Conservation (phyloP, 306 rosid species). For the Citrullus amarus region DNA sequence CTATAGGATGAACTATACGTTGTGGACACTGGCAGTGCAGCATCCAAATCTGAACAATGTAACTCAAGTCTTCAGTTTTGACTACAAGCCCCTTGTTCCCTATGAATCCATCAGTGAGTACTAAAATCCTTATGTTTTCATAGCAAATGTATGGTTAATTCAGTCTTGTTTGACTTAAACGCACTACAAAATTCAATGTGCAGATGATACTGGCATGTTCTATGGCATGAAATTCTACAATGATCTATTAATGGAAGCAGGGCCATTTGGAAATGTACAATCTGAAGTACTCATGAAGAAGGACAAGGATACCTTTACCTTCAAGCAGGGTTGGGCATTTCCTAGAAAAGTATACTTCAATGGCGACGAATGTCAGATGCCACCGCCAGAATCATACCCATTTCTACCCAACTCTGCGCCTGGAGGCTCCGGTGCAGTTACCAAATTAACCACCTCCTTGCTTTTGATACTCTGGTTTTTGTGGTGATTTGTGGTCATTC, state of each 20-base stretch:
- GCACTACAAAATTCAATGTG: slow-evolving; percentile 10
- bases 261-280: slow-evolving; percentile 75
- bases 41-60: slow-evolving; percentile 90
- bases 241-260: slow-evolving; percentile 82
- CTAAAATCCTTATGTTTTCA: neutral
- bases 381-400: slow-evolving; percentile 83
- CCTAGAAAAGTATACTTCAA: slow-evolving; percentile 88
- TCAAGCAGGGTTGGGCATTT: slow-evolving; percentile 91
- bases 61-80: slow-evolving; percentile 86
- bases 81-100: slow-evolving; percentile 73
- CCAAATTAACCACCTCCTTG: slow-evolving; percentile 13
- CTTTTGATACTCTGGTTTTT: slow-evolving; percentile 23
- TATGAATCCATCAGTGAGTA: slow-evolving; percentile 74
- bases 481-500: slow-evolving; percentile 10
- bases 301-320: slow-evolving; percentile 56
- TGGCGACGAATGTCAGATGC: slow-evolving; percentile 86
- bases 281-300: slow-evolving; percentile 76
- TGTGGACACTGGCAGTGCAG: slow-evolving; percentile 75
- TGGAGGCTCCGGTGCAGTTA: slow-evolving; percentile 11
- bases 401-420: slow-evolving; percentile 60
- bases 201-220: slow-evolving; percentile 97
- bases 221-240: slow-evolving; percentile 84
- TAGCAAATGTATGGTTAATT: neutral
- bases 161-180: neutral
- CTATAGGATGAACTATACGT: slow-evolving; percentile 55